These are phyloP conservation scores for Pseudogymnoascus sp. DNA, from an alignment of 2,329 filamentous ascomycete genomes.

Conservation along the genomic window DNA sequence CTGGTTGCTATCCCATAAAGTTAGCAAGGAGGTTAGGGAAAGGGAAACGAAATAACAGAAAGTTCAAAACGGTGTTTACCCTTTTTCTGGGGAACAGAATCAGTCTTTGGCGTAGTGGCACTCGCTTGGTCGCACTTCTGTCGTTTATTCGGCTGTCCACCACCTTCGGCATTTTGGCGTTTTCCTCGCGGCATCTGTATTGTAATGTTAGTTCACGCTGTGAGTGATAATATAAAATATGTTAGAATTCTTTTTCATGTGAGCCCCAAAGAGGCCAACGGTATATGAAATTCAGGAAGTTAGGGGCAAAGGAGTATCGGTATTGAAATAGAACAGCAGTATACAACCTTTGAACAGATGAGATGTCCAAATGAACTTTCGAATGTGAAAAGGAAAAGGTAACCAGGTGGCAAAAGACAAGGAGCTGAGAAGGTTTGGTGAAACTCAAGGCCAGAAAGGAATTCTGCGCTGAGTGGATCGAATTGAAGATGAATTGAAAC, in stretches of 20 bases:
- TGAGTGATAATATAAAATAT: not conserved
- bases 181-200: not conserved
- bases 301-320: not conserved
- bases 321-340: not conserved
- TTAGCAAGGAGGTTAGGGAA: not conserved
- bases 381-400: not conserved
- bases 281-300: not conserved
- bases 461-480: not conserved
- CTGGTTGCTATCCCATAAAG: not conserved
- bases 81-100: not conserved
- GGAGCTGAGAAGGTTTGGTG: not conserved
- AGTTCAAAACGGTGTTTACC: not conserved
- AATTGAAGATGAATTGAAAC: not conserved
- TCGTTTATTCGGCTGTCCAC: not conserved
- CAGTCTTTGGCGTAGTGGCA: not conserved
- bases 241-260: not conserved
- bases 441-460: not conserved
- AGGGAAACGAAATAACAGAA: not conserved
- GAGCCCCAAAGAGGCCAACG: not conserved
- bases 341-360: not conserved
- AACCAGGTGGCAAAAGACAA: not conserved
- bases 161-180: not conserved
- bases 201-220: not conserved
- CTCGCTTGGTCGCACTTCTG: not conserved
- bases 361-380: not conserved